A percentile compares a stretch with the other conserved stretches of the same genome.
These are phyloP conservation scores for Falciphora oryzae DNA, from an alignment of 2,329 filamentous ascomycete species.

Conservation along the genomic window DNA sequence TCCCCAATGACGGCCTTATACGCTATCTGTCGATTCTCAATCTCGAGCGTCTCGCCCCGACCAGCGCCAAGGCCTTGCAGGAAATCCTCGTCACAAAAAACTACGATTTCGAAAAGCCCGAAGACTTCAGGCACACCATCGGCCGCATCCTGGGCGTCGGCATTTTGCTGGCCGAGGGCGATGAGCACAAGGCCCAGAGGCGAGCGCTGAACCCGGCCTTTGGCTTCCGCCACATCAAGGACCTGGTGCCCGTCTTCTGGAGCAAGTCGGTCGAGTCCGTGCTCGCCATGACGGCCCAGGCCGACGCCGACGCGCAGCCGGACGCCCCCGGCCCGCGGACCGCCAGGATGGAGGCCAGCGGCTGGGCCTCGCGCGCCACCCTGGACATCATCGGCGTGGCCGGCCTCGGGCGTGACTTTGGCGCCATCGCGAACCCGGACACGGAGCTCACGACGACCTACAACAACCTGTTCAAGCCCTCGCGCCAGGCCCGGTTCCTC, in stretches of 20 bases:
- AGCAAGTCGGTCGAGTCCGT: conserved; percentile 64
- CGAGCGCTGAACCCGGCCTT: conserved; percentile 79
- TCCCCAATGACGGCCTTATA: conserved; percentile 65
- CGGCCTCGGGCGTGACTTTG: conserved; percentile 66
- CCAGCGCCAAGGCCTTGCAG: conserved; percentile 57
- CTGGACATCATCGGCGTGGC: conserved; percentile 72
- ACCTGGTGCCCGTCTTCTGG: conserved; percentile 83
- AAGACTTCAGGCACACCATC: conserved; percentile 46
- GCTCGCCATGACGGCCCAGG: conserved; percentile 49
- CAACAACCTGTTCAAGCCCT: conserved; percentile 46
- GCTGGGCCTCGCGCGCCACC: conserved; percentile 62
- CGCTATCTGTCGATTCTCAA: conserved; percentile 60
- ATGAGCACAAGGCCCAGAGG: conserved; percentile 78
- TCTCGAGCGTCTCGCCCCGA: conserved; percentile 55
- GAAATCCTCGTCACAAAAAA: conserved; percentile 64
- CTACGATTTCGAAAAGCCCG: conserved; percentile 65
- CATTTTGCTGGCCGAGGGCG: conserved; percentile 78
- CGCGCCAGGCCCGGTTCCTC: conserved; percentile 46
- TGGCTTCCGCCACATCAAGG: conserved; percentile 77
- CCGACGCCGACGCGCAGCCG: conserved; percentile 26
- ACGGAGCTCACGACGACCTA: conserved; percentile 56
- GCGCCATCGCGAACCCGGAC: conserved; percentile 54
- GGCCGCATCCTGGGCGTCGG: conserved; percentile 63
- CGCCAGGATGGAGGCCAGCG: conserved; percentile 48
- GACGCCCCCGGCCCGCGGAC: conserved; percentile 19